phyloP scores from a whole-genome alignment of 371 early-diverging fungal genomes.

The Coemansia sp. region DNA sequence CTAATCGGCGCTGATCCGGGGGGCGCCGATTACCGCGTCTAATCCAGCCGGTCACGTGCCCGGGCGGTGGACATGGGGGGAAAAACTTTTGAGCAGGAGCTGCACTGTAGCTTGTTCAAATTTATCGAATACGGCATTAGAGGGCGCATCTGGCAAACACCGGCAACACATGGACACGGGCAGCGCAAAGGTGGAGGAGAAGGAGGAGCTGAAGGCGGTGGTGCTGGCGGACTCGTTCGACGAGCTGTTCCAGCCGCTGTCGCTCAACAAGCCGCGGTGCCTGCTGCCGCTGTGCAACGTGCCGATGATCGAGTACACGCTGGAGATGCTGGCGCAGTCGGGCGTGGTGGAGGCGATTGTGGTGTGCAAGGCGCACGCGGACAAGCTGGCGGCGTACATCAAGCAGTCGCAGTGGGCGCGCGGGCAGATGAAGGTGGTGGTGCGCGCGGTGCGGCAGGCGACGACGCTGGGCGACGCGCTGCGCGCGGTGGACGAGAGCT shows the following conservation, averaged over 20 bases:
- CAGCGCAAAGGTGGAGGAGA: constrained; percentile 23
- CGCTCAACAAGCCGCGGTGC: constrained; percentile 87
- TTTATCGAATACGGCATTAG: too few relatives aligned
- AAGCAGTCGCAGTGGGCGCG: constrained; percentile 77
- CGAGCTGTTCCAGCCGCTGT: constrained; percentile 83
- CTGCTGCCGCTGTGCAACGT: constrained; percentile 91
- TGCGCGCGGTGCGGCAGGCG: constrained; percentile 74
- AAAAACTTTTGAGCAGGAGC: too few relatives aligned
- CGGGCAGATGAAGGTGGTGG: constrained; percentile 64
- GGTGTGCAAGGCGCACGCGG: constrained; percentile 80
- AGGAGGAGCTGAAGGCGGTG: constrained; percentile 70
- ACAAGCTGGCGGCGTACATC: constrained; percentile 81
- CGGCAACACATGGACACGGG: neutral
- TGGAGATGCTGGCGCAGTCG: constrained; percentile 84
- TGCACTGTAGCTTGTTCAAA: too few relatives aligned
- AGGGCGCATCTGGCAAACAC: neutral
- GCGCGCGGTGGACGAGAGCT: constrained; percentile 84
- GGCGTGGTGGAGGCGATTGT: constrained; percentile 86
- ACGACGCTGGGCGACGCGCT: constrained; percentile 92
- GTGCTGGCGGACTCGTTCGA: constrained; percentile 92
- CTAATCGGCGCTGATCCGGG: neutral
- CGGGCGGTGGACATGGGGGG: too few relatives aligned
- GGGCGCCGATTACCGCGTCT: neutral
- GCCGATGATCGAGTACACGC: constrained; percentile 91
- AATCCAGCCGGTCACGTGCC: neutral